These are phyloP conservation scores for Neofusicoccum umdonicola DNA, from an alignment of 2,329 filamentous ascomycete genomes.

Conservation along the genomic window DNA sequence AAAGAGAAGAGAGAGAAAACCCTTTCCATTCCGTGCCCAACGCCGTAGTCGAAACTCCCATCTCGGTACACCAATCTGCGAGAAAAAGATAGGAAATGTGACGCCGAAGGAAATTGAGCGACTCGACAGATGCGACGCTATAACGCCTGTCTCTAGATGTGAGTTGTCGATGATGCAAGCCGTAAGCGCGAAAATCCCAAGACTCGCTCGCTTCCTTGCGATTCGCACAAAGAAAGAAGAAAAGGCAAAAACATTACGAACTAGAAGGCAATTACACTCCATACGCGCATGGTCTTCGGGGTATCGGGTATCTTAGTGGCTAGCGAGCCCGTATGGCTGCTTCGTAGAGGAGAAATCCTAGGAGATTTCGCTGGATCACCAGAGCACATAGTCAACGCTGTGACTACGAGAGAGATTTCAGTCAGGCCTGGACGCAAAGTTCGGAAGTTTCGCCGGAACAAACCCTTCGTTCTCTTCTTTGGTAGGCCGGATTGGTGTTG, in stretches of 20 bases:
- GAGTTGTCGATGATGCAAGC: background rate
- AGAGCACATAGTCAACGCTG: conserved; percentile 8
- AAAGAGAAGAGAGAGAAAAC: background rate
- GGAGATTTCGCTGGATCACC: background rate
- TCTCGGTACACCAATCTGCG: background rate
- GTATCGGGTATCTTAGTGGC: conserved; percentile 13
- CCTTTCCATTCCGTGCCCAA: background rate
- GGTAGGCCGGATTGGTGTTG: background rate
- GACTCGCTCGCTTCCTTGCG: background rate
- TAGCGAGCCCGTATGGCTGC: background rate
- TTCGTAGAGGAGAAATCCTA: background rate
- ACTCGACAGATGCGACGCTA: background rate
- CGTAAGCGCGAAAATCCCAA: background rate
- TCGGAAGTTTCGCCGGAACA: conserved; percentile 35
- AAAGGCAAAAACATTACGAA: conserved; percentile 1
- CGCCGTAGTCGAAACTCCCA: background rate
- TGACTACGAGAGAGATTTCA: conserved; percentile 20
- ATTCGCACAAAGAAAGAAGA: background rate
- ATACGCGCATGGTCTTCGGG: background rate
- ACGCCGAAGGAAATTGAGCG: background rate
- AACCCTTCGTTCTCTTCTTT: conserved; percentile 26
- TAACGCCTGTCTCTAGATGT: background rate
- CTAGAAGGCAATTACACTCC: conserved; percentile 1
- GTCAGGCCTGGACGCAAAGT: conserved; percentile 27
- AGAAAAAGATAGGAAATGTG: background rate